phyloP scores from a whole-genome alignment of 2,329 filamentous ascomycete genomes.

The Colletotrichum limetticola region DNA sequence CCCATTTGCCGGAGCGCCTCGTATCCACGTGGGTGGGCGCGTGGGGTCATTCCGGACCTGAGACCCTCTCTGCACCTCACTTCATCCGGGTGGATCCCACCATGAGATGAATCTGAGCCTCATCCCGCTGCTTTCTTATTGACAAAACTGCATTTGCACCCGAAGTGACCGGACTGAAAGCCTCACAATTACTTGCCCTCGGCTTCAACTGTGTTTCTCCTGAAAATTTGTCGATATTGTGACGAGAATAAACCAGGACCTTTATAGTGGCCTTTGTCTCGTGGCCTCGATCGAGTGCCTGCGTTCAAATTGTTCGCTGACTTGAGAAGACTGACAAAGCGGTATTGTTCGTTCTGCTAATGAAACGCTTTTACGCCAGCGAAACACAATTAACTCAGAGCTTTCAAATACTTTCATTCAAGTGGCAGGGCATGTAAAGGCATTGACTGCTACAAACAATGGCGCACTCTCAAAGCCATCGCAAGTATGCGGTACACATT shows the following conservation, averaged over 20 bases:
- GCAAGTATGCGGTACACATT: neutral
- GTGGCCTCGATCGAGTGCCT: neutral
- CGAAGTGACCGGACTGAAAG: neutral
- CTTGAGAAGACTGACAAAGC: neutral
- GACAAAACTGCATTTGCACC: neutral
- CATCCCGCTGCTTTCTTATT: neutral
- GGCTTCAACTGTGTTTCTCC: neutral
- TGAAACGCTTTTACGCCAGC: neutral
- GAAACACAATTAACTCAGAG: neutral
- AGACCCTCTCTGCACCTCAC: constrained; percentile 15
- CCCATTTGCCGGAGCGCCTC: constrained; percentile 9
- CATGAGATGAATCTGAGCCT: neutral
- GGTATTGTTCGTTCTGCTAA: neutral
- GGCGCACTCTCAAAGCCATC: neutral
- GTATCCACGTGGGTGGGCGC: constrained; percentile 22
- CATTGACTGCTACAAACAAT: neutral
- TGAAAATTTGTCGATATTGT: neutral
- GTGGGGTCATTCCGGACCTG: constrained; percentile 8
- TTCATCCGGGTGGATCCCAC: constrained; percentile 22
- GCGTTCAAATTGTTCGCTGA: neutral
- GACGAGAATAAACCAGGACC: neutral
- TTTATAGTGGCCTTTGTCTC: neutral
- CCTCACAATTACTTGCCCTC: neutral
- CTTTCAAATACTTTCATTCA: neutral
- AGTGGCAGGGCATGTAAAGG: neutral